Percentiles rank a stretch among this genome's conserved stretches.
These are phyloP conservation scores for Xylariaceae sp. DNA, from an alignment of 2,329 filamentous ascomycete species.

Conservation along the genomic window DNA sequence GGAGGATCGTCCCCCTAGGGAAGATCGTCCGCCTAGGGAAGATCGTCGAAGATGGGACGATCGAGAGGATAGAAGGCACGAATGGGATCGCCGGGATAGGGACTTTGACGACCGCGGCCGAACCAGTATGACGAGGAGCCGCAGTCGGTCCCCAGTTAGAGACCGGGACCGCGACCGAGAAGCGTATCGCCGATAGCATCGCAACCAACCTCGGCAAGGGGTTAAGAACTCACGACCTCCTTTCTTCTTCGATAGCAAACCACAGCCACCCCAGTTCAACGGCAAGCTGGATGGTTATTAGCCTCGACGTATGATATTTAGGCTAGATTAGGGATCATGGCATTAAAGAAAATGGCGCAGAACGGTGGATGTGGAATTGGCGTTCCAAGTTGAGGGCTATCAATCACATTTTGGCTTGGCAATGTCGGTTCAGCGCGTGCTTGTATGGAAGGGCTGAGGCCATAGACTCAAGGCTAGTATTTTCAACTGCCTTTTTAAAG, in stretches of 20 bases:
- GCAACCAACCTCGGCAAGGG: slow-evolving; percentile 18
- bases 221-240: not conserved
- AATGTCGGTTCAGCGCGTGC: not conserved
- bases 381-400: slow-evolving; percentile 15
- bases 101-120: slow-evolving; percentile 45
- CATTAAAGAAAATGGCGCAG: slow-evolving; percentile 10
- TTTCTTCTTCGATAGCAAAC: not conserved
- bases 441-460: not conserved
- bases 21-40: slow-evolving; percentile 45
- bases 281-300: slow-evolving; percentile 5
- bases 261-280: not conserved
- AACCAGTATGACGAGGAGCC: slow-evolving; percentile 50
- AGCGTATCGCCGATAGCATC: slow-evolving; percentile 55
- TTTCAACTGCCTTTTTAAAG: not conserved
- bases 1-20: slow-evolving; percentile 45
- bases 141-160: slow-evolving; percentile 51
- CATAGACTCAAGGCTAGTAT: not conserved
- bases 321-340: not conserved
- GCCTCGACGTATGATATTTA: slow-evolving; percentile 13
- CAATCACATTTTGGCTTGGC: slow-evolving; percentile 2
- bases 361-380: slow-evolving; percentile 7
- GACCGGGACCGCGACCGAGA: slow-evolving; percentile 50
- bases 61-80: slow-evolving; percentile 46
- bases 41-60: slow-evolving; percentile 44
- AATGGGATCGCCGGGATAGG: slow-evolving; percentile 47